Conservation (phyloP, 1,284 basidiomycete genomes). For the Chiua sp. region DNA sequence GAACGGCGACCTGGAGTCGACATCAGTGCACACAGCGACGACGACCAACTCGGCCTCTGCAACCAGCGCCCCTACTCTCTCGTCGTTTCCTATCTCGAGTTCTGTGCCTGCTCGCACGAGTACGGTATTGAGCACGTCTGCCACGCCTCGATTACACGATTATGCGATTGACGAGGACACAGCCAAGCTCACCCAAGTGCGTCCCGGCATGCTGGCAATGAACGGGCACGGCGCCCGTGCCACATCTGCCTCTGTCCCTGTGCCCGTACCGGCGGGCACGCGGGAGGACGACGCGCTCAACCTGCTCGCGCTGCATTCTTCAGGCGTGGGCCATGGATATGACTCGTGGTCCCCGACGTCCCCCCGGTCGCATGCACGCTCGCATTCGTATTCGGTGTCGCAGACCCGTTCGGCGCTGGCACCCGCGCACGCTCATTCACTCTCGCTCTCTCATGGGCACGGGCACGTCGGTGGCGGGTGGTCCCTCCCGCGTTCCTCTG, state of each 20-base stretch:
- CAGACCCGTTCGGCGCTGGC: background rate
- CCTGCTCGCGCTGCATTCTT: slow-evolving; percentile 25
- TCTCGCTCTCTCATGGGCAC: no score
- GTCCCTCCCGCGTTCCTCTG: slow-evolving; percentile 57
- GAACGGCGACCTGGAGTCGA: slow-evolving; percentile 17
- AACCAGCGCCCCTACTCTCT: slow-evolving; percentile 20
- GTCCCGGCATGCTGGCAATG: slow-evolving; percentile 57
- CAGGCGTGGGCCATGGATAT: slow-evolving; percentile 11
- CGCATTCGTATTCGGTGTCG: slow-evolving; percentile 10
- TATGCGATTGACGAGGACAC: slow-evolving; percentile 49
- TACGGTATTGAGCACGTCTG: slow-evolving; percentile 28
- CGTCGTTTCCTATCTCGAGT: slow-evolving; percentile 40
- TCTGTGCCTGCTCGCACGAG: slow-evolving; percentile 45
- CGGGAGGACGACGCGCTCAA: slow-evolving; percentile 33
- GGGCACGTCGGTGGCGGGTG: slow-evolving; percentile 44
- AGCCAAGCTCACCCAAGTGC: slow-evolving; percentile 49
- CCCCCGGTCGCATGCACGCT: background rate
- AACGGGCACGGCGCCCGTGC: no score
- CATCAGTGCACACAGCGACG: slow-evolving; percentile 7
- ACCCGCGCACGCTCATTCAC: no score
- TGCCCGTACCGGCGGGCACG: slow-evolving; percentile 13
- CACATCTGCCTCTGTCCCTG: background rate
- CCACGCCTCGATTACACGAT: slow-evolving; percentile 68
- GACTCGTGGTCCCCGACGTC: slow-evolving; percentile 24
- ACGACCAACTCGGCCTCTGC: background rate